Base-by-base conservation (phyloP, 441 rosid species). In the Adansonia rubrostipa region DNA sequence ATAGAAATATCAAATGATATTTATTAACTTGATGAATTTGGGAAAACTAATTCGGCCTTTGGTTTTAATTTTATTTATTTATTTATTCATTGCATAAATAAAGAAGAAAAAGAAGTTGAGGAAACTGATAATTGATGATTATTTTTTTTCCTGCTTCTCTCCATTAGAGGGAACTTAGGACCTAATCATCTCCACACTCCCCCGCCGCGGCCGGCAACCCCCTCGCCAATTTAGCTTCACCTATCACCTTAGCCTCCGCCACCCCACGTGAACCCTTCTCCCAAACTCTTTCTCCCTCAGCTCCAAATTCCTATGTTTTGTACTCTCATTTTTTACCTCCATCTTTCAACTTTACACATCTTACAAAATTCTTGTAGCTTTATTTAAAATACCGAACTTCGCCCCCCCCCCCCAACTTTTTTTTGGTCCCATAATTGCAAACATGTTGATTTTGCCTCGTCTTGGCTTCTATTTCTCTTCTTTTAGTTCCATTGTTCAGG, bases 401-500 rank as follows among this genome's bases (percentile, higher is more conserved):
- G 10, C 7, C 44, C 53, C 22, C 24, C 62, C 1, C 28, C 28
- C 28, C 14, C n/a, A 9, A 50, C 14, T 56, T 42, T 19, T 42
- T n/a, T 17, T 51, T 53, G 13, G 40, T 45, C 20, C 20, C 70
- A 70, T 64, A 48, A 11, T 71, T 33, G 28, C 28, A 0, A 24
- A 44, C 20, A 67, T 20, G 58, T 22, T 53, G 77, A 10, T 11
- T 33, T 33, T 33, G 4, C 28, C 28, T 24, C 0, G 36, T 28
- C n/a, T 20, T 40, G 19, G 42, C 4, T 50, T 51, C 3, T 0
- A 40, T 42, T 51, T 20, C 2, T 11, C 9, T 3, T 11, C 42
- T 11, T 8, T 69, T 81, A 89, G 71, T 85, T 86, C 96, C 96
- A 89, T 50, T 88, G 92, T 44, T 92, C 93, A 1, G 90, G 75